phyloP scores from a whole-genome alignment of 768 basidiomycete genomes.

The Leucosporidium yakuticum region DNA sequence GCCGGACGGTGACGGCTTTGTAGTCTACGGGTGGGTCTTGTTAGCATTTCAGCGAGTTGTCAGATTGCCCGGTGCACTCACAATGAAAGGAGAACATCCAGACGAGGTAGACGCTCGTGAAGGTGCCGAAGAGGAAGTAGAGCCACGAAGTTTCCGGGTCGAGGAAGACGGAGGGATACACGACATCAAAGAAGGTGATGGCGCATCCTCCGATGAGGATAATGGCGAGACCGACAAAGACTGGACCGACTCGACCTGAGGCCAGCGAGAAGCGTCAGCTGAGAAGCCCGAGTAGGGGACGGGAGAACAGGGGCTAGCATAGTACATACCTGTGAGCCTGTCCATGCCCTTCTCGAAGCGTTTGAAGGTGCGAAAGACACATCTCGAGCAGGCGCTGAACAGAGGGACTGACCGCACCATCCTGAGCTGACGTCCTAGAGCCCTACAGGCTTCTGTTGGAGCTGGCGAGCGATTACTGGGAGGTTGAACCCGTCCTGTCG shows the following conservation, averaged over 20 bases:
- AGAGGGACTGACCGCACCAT: background rate
- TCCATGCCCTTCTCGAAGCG: background rate
- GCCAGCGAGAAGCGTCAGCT: background rate
- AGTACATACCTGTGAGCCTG: background rate
- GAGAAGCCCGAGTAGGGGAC: background rate
- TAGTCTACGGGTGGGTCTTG: slow-evolving; percentile 49
- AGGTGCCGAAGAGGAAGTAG: slow-evolving; percentile 8
- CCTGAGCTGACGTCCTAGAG: no score
- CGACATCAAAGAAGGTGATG: slow-evolving; percentile 68
- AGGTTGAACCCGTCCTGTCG: no score
- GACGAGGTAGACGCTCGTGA: slow-evolving; percentile 28
- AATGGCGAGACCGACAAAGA: slow-evolving; percentile 77
- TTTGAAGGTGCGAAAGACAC: slow-evolving; percentile 7
- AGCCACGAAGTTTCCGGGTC: background rate
- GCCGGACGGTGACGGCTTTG: slow-evolving; percentile 67
- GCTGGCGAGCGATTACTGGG: no score
- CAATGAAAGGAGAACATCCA: slow-evolving; percentile 32
- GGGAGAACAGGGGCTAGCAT: background rate
- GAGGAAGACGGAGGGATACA: slow-evolving; percentile 30
- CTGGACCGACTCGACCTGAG: slow-evolving; percentile 70
- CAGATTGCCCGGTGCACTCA: background rate
- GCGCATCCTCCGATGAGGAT: slow-evolving; percentile 63
- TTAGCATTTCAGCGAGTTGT: no score
- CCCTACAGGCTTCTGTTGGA: no score
- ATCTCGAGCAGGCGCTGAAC: slow-evolving; percentile 1